Percentiles rank a stretch among this genome's conserved stretches.
Evolutionary conservation across 148 eudicot species (phyloP).

Genomic region (Nyssa sinensis): DNA sequence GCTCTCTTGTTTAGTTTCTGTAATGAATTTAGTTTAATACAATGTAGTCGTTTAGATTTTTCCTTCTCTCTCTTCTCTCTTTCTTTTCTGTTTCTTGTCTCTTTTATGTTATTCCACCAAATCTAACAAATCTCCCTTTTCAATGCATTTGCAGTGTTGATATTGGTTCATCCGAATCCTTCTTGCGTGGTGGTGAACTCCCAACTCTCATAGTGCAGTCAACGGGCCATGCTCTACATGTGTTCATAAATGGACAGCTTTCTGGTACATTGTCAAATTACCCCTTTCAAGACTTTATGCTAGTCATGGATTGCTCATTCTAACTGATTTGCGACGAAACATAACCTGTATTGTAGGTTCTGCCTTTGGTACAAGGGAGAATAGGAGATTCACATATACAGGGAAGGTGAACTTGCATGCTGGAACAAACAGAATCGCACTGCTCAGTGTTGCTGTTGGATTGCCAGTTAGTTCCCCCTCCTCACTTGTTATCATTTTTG

Average conservation of each 20-base stretch:
- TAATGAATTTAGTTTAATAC: too few relatives aligned
- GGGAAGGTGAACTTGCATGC: conserved; percentile 57
- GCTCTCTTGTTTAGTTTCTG: too few relatives aligned
- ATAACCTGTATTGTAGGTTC: conserved; percentile 51
- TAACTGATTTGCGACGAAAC: conserved; percentile 8
- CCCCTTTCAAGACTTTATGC: not conserved
- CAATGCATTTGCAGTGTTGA: conserved; percentile 53
- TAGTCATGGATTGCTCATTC: not conserved
- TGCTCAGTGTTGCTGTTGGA: conserved; percentile 90
- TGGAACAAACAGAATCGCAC: conserved; percentile 67
- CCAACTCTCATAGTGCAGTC: conserved; percentile 79
- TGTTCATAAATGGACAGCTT: conserved; percentile 77
- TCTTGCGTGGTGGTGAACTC: conserved; percentile 61
- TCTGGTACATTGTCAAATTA: conserved; percentile 46
- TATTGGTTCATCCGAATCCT: conserved; percentile 68
- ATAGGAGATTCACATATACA: conserved; percentile 50
- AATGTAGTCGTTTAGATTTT: too few relatives aligned
- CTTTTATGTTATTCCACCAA: too few relatives aligned
- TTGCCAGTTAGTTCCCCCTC: conserved; percentile 58
- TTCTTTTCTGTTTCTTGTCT: too few relatives aligned
- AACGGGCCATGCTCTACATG: conserved; percentile 83
- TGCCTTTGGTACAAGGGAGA: conserved; percentile 64
- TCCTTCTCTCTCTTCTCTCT: too few relatives aligned
- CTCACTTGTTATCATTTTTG: not conserved
- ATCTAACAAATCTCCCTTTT: too few relatives aligned